A percentile compares a stretch with the other conserved stretches of the same genome.
phyloP scores from a whole-genome alignment of 352 stramenopile species.

The Pythium vanterpoolii region DNA sequence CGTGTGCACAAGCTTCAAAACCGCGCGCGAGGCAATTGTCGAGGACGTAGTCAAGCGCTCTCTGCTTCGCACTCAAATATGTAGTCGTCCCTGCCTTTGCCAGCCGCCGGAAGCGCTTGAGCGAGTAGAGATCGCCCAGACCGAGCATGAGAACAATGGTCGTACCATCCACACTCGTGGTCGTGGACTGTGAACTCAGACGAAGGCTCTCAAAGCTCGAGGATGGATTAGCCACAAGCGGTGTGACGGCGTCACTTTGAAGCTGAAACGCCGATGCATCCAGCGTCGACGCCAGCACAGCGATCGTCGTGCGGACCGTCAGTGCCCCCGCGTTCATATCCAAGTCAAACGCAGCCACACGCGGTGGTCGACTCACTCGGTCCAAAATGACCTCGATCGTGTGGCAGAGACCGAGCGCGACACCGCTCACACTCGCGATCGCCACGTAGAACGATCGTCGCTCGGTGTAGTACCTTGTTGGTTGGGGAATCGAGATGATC shows the following conservation, averaged over 20 bases:
- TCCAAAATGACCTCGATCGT: constrained; percentile 33
- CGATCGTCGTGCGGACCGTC: constrained; percentile 30
- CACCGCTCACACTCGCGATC: constrained; percentile 37
- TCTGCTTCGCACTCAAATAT: constrained; percentile 30
- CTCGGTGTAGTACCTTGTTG: constrained; percentile 33
- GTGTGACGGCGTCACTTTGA: constrained; percentile 27
- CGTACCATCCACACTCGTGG: constrained; percentile 36
- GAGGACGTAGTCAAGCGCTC: constrained; percentile 48
- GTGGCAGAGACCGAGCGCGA: constrained; percentile 50
- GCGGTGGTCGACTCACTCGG: constrained; percentile 31
- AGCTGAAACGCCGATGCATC: constrained; percentile 44
- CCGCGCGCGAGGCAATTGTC: constrained; percentile 39
- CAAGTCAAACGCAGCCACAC: constrained; percentile 42
- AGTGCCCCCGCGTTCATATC: constrained; percentile 44
- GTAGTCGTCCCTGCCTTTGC: constrained; percentile 26
- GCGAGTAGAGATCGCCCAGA: constrained; percentile 36
- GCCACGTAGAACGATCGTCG: constrained; percentile 47
- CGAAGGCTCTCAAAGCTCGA: constrained; percentile 7
- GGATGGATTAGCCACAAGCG: background rate
- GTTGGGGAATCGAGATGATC: constrained; percentile 36
- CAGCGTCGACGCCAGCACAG: constrained; percentile 39
- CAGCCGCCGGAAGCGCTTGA: constrained; percentile 37
- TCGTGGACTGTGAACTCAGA: constrained; percentile 30
- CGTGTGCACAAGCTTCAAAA: constrained; percentile 29
- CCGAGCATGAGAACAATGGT: constrained; percentile 42